These are phyloP conservation scores for Talaromyces adpressus DNA, from an alignment of 495 filamentous ascomycete genomes.

Conservation along the genomic window DNA sequence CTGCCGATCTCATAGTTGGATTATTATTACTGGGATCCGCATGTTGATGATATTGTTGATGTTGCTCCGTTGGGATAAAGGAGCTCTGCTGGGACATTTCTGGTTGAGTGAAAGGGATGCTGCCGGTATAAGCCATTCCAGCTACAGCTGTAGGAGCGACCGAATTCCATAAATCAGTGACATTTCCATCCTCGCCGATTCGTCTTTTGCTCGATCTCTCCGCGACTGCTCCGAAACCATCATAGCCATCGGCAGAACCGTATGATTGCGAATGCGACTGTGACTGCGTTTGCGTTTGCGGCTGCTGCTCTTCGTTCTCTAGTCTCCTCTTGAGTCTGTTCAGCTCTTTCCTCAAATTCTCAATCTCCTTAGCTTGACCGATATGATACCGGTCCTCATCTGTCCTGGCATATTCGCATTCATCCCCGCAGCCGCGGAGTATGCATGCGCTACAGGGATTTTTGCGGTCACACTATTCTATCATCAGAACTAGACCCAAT, in stretches of 20 bases:
- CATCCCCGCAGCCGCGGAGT: slow-evolving; percentile 22
- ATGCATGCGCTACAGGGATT: slow-evolving; percentile 26
- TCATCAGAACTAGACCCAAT: neutral
- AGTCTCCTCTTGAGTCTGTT: slow-evolving; percentile 5
- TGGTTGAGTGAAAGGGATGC: neutral
- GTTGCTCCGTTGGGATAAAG: neutral
- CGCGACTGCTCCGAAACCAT: neutral
- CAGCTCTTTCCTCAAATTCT: slow-evolving; percentile 23
- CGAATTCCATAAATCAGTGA: neutral
- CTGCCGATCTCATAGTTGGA: neutral
- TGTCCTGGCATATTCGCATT: slow-evolving; percentile 27
- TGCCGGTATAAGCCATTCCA: neutral
- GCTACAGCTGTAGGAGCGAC: neutral
- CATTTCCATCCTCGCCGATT: neutral
- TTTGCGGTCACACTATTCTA: slow-evolving; percentile 25
- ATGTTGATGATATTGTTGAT: neutral
- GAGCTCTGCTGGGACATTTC: neutral
- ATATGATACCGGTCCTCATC: slow-evolving; percentile 29
- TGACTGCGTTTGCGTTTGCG: neutral
- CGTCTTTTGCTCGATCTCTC: slow-evolving; percentile 1
- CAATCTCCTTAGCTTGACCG: slow-evolving; percentile 25
- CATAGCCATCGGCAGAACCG: neutral
- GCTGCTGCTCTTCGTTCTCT: neutral
- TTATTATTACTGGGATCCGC: neutral
- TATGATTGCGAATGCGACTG: neutral